A percentile compares a stretch with the other conserved stretches of the same genome.
Conservation (phyloP, 2,329 filamentous ascomycete genomes). For the Paraphoma chrysanthemicola region DNA sequence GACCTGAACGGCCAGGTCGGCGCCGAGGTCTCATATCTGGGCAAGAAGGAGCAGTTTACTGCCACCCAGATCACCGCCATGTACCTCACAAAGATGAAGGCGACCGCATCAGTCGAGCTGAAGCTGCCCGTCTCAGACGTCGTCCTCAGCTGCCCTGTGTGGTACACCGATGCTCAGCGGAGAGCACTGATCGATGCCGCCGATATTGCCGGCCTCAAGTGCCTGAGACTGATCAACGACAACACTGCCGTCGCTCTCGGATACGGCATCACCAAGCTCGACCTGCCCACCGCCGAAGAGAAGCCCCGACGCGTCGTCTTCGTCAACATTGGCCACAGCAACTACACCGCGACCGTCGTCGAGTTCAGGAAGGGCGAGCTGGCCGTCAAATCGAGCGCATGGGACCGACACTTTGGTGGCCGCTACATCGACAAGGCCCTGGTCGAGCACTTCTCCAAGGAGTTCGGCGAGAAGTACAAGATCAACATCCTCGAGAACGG, state of each 20-base stretch:
- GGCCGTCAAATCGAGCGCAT: slow-evolving; percentile 88
- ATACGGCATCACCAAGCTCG: slow-evolving; percentile 97
- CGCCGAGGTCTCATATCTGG: slow-evolving; percentile 89
- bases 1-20: slow-evolving; percentile 95
- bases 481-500: slow-evolving; percentile 90
- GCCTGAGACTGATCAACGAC: slow-evolving; percentile 95
- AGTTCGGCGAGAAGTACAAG: slow-evolving; percentile 98
- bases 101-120: slow-evolving; percentile 84
- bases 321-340: slow-evolving; percentile 94
- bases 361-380: slow-evolving; percentile 98
- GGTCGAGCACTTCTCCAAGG: slow-evolving; percentile 90
- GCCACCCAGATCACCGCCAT: slow-evolving; percentile 92
- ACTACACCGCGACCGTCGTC: slow-evolving; percentile 92
- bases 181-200: slow-evolving; percentile 87
- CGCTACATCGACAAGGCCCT: slow-evolving; percentile 96
- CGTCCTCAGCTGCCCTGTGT: slow-evolving; percentile 91
- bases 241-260: slow-evolving; percentile 95
- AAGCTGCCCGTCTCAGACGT: slow-evolving; percentile 91
- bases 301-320: slow-evolving; percentile 90
- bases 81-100: slow-evolving; percentile 94
- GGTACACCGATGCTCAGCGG: slow-evolving; percentile 96
- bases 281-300: slow-evolving; percentile 87
- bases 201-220: slow-evolving; percentile 91
- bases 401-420: slow-evolving; percentile 95
- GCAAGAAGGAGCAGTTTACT: slow-evolving; percentile 95